Conservation (phyloP, 2,329 filamentous ascomycete genomes). For the Penicillium sp. region DNA sequence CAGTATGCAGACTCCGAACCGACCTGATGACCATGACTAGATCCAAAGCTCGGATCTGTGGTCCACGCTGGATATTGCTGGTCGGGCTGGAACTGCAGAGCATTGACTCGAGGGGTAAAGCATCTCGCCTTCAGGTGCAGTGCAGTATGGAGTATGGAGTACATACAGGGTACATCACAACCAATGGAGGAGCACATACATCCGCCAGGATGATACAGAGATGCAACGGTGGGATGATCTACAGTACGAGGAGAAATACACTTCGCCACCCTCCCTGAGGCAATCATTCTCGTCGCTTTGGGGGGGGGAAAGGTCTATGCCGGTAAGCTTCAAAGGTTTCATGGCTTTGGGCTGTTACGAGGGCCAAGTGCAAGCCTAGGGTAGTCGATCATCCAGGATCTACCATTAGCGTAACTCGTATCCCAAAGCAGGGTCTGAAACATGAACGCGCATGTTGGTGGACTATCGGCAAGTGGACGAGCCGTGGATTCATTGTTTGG, state of each 20-base stretch:
- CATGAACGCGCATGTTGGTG: constrained; percentile 1
- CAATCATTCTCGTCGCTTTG: constrained; percentile 1
- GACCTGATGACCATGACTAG: constrained; percentile 7
- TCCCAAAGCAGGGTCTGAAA: constrained; percentile 8
- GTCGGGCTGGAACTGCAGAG: neutral
- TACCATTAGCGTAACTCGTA: constrained; percentile 7
- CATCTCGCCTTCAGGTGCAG: no score
- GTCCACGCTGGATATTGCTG: neutral
- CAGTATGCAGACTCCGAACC: constrained; percentile 19
- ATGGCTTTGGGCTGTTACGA: neutral
- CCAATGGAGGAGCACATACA: constrained; percentile 1
- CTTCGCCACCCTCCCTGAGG: neutral
- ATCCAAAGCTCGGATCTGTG: neutral
- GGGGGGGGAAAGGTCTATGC: constrained; percentile 10
- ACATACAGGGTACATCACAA: neutral
- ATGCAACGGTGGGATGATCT: constrained; percentile 26
- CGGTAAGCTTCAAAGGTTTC: constrained; percentile 1
- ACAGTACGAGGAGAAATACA: neutral
- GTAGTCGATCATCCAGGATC: constrained; percentile 19
- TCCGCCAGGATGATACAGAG: neutral
- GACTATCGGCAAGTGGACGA: constrained; percentile 3
- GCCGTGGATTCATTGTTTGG: neutral
- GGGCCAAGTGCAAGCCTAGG: neutral
- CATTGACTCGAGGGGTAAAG: neutral
- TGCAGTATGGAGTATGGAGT: neutral